Evolutionary conservation across 495 filamentous ascomycete species (phyloP).

Genomic region (Immersiella caudata): DNA sequence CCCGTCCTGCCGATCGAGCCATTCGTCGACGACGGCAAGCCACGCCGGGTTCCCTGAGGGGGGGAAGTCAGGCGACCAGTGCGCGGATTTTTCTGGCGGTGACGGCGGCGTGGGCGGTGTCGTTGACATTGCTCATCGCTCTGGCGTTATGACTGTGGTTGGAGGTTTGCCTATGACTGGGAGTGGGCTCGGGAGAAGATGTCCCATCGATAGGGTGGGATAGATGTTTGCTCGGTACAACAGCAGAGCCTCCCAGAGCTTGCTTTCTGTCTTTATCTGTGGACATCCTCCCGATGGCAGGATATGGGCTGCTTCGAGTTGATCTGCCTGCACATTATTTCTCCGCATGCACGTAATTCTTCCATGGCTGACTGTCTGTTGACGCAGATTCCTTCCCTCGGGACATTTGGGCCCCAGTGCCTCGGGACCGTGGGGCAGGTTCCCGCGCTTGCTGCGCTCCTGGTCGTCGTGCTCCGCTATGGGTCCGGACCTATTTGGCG

Average conservation of each 20-base stretch:
- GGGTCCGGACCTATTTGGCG: constrained; percentile 29
- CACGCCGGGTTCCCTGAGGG: background rate
- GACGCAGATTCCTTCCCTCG: constrained; percentile 35
- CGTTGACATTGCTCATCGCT: background rate
- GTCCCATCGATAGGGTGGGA: too few relatives aligned
- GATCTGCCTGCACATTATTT: background rate
- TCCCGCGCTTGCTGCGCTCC: constrained; percentile 32
- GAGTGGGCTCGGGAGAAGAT: too few relatives aligned
- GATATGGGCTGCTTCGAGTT: background rate
- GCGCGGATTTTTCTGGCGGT: background rate
- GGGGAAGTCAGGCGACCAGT: background rate
- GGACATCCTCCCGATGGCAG: background rate
- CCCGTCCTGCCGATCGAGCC: background rate
- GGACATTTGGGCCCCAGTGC: constrained; percentile 34
- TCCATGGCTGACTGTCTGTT: constrained; percentile 1
- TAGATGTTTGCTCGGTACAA: background rate
- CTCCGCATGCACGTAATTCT: background rate
- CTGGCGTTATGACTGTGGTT: background rate
- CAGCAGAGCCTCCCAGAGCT: background rate
- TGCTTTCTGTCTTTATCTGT: background rate
- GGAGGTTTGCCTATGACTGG: too few relatives aligned
- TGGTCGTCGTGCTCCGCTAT: constrained; percentile 35
- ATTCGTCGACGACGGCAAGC: background rate
- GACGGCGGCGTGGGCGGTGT: background rate
- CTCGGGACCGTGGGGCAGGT: constrained; percentile 35